phyloP scores from a whole-genome alignment of 1,284 basidiomycete species.

The Ustilago cynodontis region DNA sequence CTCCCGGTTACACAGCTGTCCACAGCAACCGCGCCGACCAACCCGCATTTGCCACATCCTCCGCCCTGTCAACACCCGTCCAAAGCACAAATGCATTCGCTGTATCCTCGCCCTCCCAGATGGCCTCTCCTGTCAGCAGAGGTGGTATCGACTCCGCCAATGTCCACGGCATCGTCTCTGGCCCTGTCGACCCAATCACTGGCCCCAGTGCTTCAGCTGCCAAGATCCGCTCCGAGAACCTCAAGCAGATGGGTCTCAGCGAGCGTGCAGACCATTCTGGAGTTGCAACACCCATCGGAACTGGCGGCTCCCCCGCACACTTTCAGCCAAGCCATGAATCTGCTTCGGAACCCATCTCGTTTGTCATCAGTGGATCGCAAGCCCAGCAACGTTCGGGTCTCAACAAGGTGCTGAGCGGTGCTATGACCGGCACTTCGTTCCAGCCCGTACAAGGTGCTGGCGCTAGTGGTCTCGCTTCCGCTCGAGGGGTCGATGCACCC shows the following conservation, averaged over 20 bases:
- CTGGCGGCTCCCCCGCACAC: conserved; percentile 39
- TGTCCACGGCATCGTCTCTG: conserved; percentile 23
- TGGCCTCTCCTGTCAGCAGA: conserved; percentile 25
- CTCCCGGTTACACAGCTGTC: conserved; percentile 51
- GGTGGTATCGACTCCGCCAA: conserved; percentile 5
- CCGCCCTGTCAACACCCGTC: conserved; percentile 13
- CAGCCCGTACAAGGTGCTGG: conserved; percentile 53
- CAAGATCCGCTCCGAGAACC: conserved; percentile 42
- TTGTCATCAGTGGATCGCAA: conserved; percentile 20
- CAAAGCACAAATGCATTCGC: conserved; percentile 1
- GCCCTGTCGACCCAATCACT: conserved; percentile 39
- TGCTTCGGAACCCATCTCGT: conserved; percentile 26
- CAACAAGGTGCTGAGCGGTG: conserved; percentile 49
- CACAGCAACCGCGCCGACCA: conserved; percentile 8
- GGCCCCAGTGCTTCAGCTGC: conserved; percentile 44
- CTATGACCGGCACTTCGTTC: conserved; percentile 42
- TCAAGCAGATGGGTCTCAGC: conserved; percentile 44
- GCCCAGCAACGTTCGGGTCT: conserved; percentile 31
- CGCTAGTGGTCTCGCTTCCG: conserved; percentile 56
- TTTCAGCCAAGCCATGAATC: conserved; percentile 7
- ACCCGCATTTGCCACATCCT: conserved; percentile 12
- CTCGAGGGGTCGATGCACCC: conserved; percentile 52
- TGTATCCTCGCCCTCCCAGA: conserved; percentile 30
- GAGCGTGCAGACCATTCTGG: conserved; percentile 44
- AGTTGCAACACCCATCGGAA: conserved; percentile 51